Conservation (phyloP, 192 early-diverging fungal genomes). For the Mortierella antarctica region DNA sequence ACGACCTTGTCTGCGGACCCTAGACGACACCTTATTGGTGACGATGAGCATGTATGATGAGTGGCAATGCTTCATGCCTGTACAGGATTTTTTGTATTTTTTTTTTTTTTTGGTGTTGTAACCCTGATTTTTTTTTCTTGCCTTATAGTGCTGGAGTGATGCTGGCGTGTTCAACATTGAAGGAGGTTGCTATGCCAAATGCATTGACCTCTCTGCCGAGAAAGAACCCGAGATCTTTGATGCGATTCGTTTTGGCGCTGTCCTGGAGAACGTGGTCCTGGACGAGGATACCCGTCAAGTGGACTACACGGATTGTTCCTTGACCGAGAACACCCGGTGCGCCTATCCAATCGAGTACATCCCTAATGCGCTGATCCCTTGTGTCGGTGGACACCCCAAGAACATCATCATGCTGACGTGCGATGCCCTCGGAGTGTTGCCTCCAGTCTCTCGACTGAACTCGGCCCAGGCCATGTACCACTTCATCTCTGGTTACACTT, state of each 20-base stretch:
- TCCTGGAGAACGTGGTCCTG: constrained; percentile 96
- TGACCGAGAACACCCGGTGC: constrained; percentile 97
- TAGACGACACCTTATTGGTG: constrained; percentile 92
- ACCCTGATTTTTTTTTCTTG: neutral
- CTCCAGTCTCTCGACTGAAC: constrained; percentile 90
- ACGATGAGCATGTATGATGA: constrained; percentile 85
- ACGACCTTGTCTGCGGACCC: constrained; percentile 98
- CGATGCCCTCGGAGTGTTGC: constrained; percentile 97
- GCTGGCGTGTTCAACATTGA: constrained; percentile 98
- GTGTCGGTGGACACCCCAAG: constrained; percentile 82
- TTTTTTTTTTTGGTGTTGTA: no score
- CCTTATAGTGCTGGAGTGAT: constrained; percentile 87
- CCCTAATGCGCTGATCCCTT: constrained; percentile 94
- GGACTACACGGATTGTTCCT: constrained; percentile 81
- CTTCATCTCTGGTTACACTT: constrained; percentile 98
- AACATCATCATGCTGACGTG: constrained; percentile 98
- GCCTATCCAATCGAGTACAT: constrained; percentile 97
- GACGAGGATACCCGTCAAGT: constrained; percentile 79
- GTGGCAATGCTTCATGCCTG: no score
- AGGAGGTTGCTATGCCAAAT: constrained; percentile 99
- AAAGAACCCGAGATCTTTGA: constrained; percentile 99
- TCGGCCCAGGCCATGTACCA: constrained; percentile 95
- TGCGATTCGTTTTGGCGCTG: constrained; percentile 94
- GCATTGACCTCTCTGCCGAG: constrained; percentile 92
- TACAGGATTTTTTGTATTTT: no score